These are phyloP conservation scores for Daedaleopsis sinensis DNA, from an alignment of 768 basidiomycete species.

Conservation along the genomic window DNA sequence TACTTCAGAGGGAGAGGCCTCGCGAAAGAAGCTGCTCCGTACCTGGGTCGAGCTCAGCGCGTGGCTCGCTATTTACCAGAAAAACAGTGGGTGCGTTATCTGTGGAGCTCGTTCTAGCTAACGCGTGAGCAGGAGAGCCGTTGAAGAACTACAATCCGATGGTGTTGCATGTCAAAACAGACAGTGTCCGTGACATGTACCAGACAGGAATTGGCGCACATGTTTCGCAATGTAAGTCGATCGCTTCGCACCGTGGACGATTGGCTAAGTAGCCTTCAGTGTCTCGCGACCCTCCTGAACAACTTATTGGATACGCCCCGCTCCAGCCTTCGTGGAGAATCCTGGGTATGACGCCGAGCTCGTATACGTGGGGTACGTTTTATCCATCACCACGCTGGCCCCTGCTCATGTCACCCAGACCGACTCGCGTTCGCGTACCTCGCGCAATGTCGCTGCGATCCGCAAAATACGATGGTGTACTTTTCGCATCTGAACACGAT, in stretches of 20 bases:
- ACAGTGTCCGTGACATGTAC: slow-evolving; percentile 69
- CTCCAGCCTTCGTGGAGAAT: slow-evolving; percentile 43
- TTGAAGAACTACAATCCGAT: slow-evolving; percentile 12
- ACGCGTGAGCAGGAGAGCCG: slow-evolving; percentile 10
- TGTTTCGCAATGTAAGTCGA: slow-evolving; percentile 67
- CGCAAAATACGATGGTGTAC: slow-evolving; percentile 60
- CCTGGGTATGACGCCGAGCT: slow-evolving; percentile 69
- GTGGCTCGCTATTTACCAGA: slow-evolving; percentile 58
- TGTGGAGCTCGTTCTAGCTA: slow-evolving; percentile 40
- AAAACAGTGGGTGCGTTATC: slow-evolving; percentile 38
- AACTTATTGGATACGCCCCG: slow-evolving; percentile 44
- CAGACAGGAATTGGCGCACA: slow-evolving; percentile 77
- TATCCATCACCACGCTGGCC: background rate
- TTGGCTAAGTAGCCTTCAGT: slow-evolving; percentile 40
- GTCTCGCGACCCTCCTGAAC: slow-evolving; percentile 51
- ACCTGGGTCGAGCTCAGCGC: slow-evolving; percentile 80
- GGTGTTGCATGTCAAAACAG: slow-evolving; percentile 43
- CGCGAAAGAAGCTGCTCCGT: slow-evolving; percentile 66
- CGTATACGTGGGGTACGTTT: slow-evolving; percentile 63
- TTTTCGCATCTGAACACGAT: slow-evolving; percentile 62
- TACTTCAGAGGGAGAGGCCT: slow-evolving; percentile 49
- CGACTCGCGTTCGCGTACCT: slow-evolving; percentile 78
- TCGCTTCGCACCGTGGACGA: background rate
- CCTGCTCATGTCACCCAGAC: slow-evolving; percentile 44
- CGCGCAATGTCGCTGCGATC: slow-evolving; percentile 83